Conservation (phyloP, 352 stramenopile genomes). For the Globisporangium heterothallicum region DNA sequence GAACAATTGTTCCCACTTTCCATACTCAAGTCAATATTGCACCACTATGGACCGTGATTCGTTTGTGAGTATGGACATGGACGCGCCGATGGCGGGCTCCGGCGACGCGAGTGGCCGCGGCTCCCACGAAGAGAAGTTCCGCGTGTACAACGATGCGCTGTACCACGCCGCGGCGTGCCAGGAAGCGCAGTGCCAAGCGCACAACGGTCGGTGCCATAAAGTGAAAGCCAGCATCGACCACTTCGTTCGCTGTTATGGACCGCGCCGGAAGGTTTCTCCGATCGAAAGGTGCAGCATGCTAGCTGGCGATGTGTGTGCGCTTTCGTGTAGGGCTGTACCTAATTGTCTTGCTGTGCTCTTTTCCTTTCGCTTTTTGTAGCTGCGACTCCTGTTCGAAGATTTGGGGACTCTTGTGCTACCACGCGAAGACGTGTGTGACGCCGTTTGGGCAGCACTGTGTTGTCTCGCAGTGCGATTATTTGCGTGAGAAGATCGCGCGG, state of each 20-base stretch:
- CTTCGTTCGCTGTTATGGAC: conserved; percentile 82
- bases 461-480: conserved; percentile 83
- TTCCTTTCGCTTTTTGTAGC: conserved; percentile 18
- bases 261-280: conserved; percentile 52
- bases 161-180: conserved; percentile 60
- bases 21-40: no score
- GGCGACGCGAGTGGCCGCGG: conserved; percentile 10
- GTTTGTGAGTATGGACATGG: conserved; percentile 30
- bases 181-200: conserved; percentile 49
- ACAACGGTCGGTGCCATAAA: conserved; percentile 76
- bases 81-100: conserved; percentile 35
- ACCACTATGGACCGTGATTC: conserved; percentile 16
- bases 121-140: conserved; percentile 79
- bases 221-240: conserved; percentile 86
- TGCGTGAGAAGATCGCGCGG: conserved; percentile 79
- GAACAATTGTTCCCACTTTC: no score
- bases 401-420: conserved; percentile 82
- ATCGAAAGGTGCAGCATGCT: conserved; percentile 84
- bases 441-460: conserved; percentile 53
- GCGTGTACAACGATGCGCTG: conserved; percentile 80
- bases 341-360: neutral
- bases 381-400: conserved; percentile 82
- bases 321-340: neutral
- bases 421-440: conserved; percentile 69
- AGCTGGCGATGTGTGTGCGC: neutral